Base-by-base conservation (phyloP, 768 basidiomycete species). In the Phanerodontia chrysosporium region DNA sequence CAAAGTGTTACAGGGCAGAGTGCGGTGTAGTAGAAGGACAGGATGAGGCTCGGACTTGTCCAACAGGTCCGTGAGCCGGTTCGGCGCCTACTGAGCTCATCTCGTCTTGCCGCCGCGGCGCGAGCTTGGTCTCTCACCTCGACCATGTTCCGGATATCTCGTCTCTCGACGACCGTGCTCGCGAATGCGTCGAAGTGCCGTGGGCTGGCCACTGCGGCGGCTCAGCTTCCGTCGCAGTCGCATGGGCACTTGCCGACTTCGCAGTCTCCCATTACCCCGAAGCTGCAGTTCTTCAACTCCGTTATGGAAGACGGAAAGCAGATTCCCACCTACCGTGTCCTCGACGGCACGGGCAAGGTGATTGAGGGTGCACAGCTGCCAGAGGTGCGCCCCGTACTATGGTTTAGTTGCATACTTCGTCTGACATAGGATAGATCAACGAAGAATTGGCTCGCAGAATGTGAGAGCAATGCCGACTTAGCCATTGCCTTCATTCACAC, bases 271-370 rank as follows among this genome's bases (percentile, higher is more conserved):
- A 82, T 94, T 45, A 83, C 85, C 7, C 71, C 89, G 14, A 83
- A 80, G 55, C 81, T 91, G 36, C 73, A 84, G 51, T 94, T 92
- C 77, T 87, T 93, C 77, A 92, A 92, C 71, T 83, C 90, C 0
- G 83, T 93, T 28, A 82, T 81, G 35, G 76, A 76, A 9, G 80
- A 79, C 44, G 77, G 79, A 14, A 76, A 78, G 22, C 81, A 81
- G 65, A 93, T 96, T 64, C 92, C 95, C 3, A 91, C 93, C 3
- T 96, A 87, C 73, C 81, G 95, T 51, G 81, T 97, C 0, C 73
- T 98, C 29, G 95, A 95, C 72, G 87, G 92, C 28, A 75, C 82
- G 53, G 95, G 95, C 2, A 73, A 82, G 63, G 82, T 83, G 5
- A 73, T 95, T 18, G 81, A 90, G 5, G 90, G 86, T 0, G 92